Conservation (phyloP, 176 grass and related monocot genomes). For the Bothriochloa decipiens region DNA sequence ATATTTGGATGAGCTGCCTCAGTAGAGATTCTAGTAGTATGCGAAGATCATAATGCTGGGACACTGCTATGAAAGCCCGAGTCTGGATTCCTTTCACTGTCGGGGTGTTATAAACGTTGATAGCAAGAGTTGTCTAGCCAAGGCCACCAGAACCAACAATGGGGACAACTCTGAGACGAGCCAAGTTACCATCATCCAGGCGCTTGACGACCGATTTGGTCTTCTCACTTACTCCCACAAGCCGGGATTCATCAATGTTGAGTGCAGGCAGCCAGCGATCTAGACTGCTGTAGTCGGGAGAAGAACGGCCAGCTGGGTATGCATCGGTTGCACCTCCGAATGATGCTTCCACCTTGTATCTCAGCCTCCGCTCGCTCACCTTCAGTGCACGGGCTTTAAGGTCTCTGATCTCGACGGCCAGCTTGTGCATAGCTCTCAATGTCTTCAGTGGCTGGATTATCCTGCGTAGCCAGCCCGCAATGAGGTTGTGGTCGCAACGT, state of each 20-base stretch:
- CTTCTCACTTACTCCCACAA: not conserved
- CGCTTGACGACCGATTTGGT: not conserved
- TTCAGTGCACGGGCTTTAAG: not conserved
- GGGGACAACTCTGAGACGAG: not conserved
- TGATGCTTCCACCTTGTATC: not conserved
- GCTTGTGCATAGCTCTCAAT: not conserved
- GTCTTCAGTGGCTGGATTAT: not conserved
- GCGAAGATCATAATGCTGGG: constrained; percentile 2
- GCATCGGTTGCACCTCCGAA: not conserved
- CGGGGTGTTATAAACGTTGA: not conserved
- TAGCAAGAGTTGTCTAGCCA: constrained; percentile 32
- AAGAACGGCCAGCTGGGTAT: not conserved
- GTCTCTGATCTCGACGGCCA: not conserved
- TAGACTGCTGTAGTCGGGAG: not conserved
- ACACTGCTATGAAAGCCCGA: constrained; percentile 25
- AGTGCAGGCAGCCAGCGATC: constrained; percentile 16
- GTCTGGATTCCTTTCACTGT: not conserved
- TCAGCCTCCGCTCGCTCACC: constrained; percentile 22
- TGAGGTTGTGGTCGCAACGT: not conserved
- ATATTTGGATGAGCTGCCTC: not conserved
- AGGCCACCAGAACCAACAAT: constrained; percentile 19
- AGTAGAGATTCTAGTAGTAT: not conserved
- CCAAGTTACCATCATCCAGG: not conserved
- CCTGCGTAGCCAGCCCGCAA: not conserved
- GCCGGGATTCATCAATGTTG: not conserved